Evolutionary conservation across 176 grass and related monocot genomes (phyloP).

Genomic region (Guadua angustifolia): DNA sequence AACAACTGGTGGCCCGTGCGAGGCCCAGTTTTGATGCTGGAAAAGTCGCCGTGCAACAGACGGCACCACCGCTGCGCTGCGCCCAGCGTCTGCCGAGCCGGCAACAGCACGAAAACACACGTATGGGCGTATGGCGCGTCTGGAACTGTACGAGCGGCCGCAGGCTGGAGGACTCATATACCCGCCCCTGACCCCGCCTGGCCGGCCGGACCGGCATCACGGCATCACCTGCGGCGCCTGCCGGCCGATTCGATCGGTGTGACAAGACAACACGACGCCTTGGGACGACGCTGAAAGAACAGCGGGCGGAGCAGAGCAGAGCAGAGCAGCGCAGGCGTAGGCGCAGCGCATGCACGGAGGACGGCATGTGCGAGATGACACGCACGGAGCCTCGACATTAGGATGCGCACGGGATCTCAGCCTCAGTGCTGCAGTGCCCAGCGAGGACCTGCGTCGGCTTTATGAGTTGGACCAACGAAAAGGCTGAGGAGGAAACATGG

Average conservation of each 20-base stretch:
- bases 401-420: neutral
- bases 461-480: neutral
- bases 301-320: neutral
- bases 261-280: constrained; percentile 40
- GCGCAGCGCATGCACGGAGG: neutral
- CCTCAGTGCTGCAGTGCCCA: neutral
- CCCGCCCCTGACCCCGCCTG: neutral
- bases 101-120: constrained; percentile 1
- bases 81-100: neutral
- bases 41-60: neutral
- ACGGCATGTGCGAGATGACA: constrained; percentile 17
- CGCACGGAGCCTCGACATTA: constrained; percentile 16
- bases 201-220: neutral
- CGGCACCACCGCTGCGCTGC: neutral
- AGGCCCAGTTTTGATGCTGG: neutral
- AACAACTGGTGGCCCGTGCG: neutral
- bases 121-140: neutral
- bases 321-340: no score
- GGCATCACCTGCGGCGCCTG: neutral
- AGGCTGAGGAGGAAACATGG: neutral
- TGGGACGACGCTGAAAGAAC: neutral
- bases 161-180: neutral
- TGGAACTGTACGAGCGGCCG: neutral
- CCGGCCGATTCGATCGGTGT: neutral
- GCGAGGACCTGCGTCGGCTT: neutral